Base-by-base conservation (phyloP, 768 basidiomycete genomes). In the Leccinum incarnatum region DNA sequence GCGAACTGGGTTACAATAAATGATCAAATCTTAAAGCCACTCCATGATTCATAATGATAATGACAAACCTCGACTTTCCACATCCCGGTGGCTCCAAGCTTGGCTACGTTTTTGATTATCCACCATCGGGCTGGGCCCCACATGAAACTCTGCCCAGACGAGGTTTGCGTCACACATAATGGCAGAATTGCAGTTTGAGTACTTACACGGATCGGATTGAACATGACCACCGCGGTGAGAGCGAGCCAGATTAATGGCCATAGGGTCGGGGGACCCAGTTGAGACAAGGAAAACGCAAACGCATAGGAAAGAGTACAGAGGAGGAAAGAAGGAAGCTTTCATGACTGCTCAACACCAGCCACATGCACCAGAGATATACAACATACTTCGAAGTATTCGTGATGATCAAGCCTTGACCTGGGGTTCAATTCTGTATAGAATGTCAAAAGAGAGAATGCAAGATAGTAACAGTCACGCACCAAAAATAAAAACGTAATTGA, bases 401-500 rank as follows among this genome's bases (percentile, higher is more conserved):
- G 84, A 68, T 85, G 83, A 70, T 97, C 93, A 58, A 95, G 74
- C 27, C 81, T 83, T 27, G 88, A 87, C 58, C 85, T 79, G 14
- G 86, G 69, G 62, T 92, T 83, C 51, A 95, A 72, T 69, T 92
- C 91, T 87, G 65, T 15, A 27, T 29, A 15, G 14, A 40, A n/a
- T 15, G 11, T 65, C 30, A 56, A 30, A 32, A 9, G 5, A 14
- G 17, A 1, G 23, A 53, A 32, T 7, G 15, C 9, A n/a, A 5
- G 0, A 27, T 21, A 27, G 6, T 3, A 15, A 40, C n/a, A 12
- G 25, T 8, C 11, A 68, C 80, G 29, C 59, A 89, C 89, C 90
- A 67, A 95, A 92, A 34, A 95, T 91, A 69, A 97, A 94, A 3
- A 87, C 82, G 66, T 95, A 96, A 67, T 99, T 99, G 61, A 99